Base-by-base conservation (phyloP, 352 stramenopile genomes). In the Phytophthora litchii region DNA sequence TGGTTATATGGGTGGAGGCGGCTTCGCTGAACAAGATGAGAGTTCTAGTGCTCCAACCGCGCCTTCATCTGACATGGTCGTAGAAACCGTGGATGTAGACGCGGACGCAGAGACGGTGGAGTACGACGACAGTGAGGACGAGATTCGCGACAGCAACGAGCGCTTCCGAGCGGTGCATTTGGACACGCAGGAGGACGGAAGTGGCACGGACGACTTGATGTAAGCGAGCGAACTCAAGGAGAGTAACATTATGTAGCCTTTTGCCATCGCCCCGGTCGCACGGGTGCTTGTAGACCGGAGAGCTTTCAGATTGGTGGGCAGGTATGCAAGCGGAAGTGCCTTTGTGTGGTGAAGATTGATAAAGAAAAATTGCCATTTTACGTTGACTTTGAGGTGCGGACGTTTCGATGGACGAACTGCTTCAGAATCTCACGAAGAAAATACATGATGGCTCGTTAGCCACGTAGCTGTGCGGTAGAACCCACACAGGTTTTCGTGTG, bases 81-180 rank as follows among this genome's bases (percentile, higher is more conserved):
- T 73, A 25, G 73, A 86, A 44, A 72, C 64, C 29, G 69, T 76
- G 17, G 75, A 86, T 35, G 73, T 74, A n/a, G 80, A 94, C 49
- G 78, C 82, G 7, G 86, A 95, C 44, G 83, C 82, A 0, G 84
- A 94, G 64, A 95, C 84, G 11, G 83, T 95, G 36, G 86, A 94
- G 60, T 95, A 95, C 57, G 86, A 95, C 44, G 86, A 95, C 69
- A 95, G 86, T 57, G 86, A 95, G 65, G 86, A 95, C 62, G 86
- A 95, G 63, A 94, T 95, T 53, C 83, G 86, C 23, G 83, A 93
- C 64, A 95, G 86, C 73, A 95, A 95, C 51, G 86, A 95, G 67
- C 86, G 86, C 14, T 95, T 95, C 70, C 86, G 89, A 61, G 86
- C 86, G 21, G 86, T 95, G 46, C 86, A 94, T 70, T 61, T 95